A percentile compares a stretch with the other conserved stretches of the same genome.
phyloP scores from a whole-genome alignment of 805 yeast genomes.

The Metschnikowia peoriensis region DNA sequence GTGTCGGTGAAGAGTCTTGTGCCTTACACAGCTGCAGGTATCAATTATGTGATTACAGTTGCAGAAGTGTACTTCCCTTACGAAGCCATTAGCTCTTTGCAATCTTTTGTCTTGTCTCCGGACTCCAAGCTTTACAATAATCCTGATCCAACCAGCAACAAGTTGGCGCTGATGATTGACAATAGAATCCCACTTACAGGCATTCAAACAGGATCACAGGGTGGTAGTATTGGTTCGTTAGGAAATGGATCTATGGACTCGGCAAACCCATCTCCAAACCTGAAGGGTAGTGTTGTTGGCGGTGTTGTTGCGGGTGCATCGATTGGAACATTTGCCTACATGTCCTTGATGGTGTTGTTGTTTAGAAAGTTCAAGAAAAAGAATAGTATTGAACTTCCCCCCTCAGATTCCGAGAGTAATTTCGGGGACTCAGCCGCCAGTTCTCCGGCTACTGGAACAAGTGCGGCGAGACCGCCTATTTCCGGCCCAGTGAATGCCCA shows the following conservation, averaged over 20 bases:
- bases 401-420: conserved; percentile 40
- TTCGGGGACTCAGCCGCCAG: conserved; percentile 20
- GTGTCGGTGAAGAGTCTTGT: conserved; percentile 66
- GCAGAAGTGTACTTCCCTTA: conserved; percentile 85
- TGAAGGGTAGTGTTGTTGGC: conserved; percentile 48
- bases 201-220: conserved; percentile 23
- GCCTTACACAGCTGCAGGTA: conserved; percentile 61
- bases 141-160: conserved; percentile 50
- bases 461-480: conserved; percentile 44
- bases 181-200: conserved; percentile 59
- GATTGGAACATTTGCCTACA: conserved; percentile 68
- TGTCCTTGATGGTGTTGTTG: conserved; percentile 55
- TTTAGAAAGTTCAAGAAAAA: conserved; percentile 48
- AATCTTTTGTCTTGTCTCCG: conserved; percentile 46
- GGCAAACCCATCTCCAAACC: conserved; percentile 4
- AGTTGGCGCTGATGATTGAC: conserved; percentile 72
- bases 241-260: conserved; percentile 39
- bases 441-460: conserved; percentile 17
- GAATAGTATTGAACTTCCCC: conserved; percentile 40
- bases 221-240: conserved; percentile 6
- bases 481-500: conserved; percentile 69
- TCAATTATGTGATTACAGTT: conserved; percentile 72
- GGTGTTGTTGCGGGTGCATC: conserved; percentile 85
- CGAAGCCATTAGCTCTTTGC: conserved; percentile 47
- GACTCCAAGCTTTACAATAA: conserved; percentile 62